Evolutionary conservation across 768 basidiomycete genomes (phyloP), one percentile per base, ranked within the genome.

Genomic region (Ephemerocybe angulata): DNA sequence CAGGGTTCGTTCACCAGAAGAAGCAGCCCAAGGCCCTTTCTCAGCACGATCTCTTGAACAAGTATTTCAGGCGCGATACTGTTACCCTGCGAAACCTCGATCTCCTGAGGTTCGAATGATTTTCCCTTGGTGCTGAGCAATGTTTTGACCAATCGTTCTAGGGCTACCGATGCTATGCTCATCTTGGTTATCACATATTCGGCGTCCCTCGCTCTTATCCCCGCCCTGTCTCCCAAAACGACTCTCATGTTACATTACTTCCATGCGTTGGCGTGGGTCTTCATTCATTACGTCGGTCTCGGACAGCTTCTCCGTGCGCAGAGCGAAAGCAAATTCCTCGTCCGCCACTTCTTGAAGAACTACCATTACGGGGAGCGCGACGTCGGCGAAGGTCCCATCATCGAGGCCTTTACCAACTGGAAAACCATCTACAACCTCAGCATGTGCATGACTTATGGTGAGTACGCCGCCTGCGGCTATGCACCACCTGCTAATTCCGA

Each of bases 371-470:
- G 85, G 12, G 75, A 76, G 43, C 76, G 83, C 55, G 85, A 89
- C 53, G 82, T 79, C 15, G 84, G 82, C 4, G 78, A 84, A 55
- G 83, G 85, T 43, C 95, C 96, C 0, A 82, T 94, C n/a, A 78
- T 85, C 35, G 97, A 99, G 66, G 93, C 96, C 0, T 99, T 98
- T 62, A 78, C 82, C 25, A 98, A 97, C 68, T 99, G 95, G 94
- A 98, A 98, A 70, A 78, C 78, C 4, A 78, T 92, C 25, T 98
- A 95, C 68, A 98, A 98, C 68, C 68, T 93, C 69, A 93, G 89
- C 68, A 77, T 95, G 78, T 87, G 86, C 68, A 97, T 98, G 94
- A 95, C 89, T 3, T 98, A 95, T 68, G 86, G 94, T 95, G 55
- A 19, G 65, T 67, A 30, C 42, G 35, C 12, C 50, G 29, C 22